Percentiles rank a stretch among this genome's conserved stretches.
These are phyloP conservation scores for Ogataea nonfermentans DNA, from an alignment of 805 yeast genomes.

Conservation along the genomic window DNA sequence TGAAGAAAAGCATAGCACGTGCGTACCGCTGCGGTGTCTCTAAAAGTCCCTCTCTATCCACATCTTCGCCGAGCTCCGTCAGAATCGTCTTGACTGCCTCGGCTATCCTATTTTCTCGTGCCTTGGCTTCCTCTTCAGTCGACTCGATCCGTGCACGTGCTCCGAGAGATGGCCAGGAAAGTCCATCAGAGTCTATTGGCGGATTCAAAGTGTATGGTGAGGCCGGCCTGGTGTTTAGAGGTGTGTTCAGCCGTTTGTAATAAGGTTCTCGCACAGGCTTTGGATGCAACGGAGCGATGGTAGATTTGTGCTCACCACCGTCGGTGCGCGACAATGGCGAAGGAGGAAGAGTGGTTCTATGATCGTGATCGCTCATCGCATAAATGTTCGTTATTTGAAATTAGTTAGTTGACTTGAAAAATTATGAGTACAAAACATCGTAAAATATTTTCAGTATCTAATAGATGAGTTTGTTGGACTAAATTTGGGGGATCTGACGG, in stretches of 20 bases:
- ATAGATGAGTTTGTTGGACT: too few relatives aligned
- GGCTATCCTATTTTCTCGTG: slow-evolving; percentile 75
- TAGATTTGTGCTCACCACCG: slow-evolving; percentile 4
- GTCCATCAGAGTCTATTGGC: slow-evolving; percentile 85
- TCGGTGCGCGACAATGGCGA: slow-evolving; percentile 25
- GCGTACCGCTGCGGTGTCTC: slow-evolving; percentile 98
- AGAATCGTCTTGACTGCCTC: slow-evolving; percentile 77
- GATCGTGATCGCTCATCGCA: slow-evolving; percentile 8
- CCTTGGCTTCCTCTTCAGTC: slow-evolving; percentile 58
- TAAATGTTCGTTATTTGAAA: not conserved
- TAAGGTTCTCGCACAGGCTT: slow-evolving; percentile 36
- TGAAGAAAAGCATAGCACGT: slow-evolving; percentile 90
- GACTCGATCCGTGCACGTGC: slow-evolving; percentile 76
- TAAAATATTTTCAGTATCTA: not conserved
- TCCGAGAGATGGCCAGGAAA: slow-evolving; percentile 92
- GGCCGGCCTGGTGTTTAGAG: slow-evolving; percentile 72
- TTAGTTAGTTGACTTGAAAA: slow-evolving; percentile 6
- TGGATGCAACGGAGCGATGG: slow-evolving; percentile 24
- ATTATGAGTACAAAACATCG: not conserved
- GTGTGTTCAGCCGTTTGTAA: slow-evolving; percentile 44
- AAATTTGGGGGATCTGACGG: too few relatives aligned
- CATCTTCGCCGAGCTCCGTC: slow-evolving; percentile 88
- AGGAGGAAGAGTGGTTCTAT: slow-evolving; percentile 14
- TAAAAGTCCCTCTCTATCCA: slow-evolving; percentile 78
- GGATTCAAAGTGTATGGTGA: slow-evolving; percentile 81